A percentile compares a stretch with the other conserved stretches of the same genome.
Evolutionary conservation across 345 rosid species (phyloP).

Genomic region (Corchorus capsularis): DNA sequence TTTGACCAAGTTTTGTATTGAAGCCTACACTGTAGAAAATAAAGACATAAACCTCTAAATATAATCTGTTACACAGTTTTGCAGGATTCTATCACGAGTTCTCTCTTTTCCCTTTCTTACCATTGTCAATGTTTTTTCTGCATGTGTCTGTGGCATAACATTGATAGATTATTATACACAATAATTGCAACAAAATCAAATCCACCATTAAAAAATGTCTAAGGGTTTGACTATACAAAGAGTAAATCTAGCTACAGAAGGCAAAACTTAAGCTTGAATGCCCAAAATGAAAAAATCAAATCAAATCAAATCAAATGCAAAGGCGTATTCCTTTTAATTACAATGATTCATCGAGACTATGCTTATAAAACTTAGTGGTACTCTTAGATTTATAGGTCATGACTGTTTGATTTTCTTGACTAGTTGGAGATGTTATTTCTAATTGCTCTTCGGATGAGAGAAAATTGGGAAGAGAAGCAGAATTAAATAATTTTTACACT

Average conservation of each 20-base stretch:
- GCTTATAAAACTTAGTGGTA: background rate
- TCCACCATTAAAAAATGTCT: background rate
- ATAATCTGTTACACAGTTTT: slow-evolving; percentile 1
- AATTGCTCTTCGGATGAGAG: background rate
- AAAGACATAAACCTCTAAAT: background rate
- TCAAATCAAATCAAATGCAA: background rate
- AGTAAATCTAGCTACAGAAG: background rate
- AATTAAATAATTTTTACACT: background rate
- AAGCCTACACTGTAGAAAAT: background rate
- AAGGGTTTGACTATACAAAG: slow-evolving; percentile 8
- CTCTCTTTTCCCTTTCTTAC: slow-evolving; percentile 1
- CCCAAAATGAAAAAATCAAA: background rate
- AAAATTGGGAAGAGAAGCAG: background rate
- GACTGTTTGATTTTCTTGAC: background rate
- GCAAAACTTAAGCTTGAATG: too few relatives aligned
- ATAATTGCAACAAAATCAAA: background rate
- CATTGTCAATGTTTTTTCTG: background rate
- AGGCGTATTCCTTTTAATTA: background rate
- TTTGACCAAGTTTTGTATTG: background rate
- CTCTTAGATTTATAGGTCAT: background rate
- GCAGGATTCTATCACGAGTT: background rate
- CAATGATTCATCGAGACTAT: background rate
- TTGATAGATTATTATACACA: background rate
- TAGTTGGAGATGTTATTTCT: background rate
- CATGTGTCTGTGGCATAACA: background rate